Evolutionary conservation across 441 rosid genomes (phyloP).

Genomic region (Biscutella laevigata): DNA sequence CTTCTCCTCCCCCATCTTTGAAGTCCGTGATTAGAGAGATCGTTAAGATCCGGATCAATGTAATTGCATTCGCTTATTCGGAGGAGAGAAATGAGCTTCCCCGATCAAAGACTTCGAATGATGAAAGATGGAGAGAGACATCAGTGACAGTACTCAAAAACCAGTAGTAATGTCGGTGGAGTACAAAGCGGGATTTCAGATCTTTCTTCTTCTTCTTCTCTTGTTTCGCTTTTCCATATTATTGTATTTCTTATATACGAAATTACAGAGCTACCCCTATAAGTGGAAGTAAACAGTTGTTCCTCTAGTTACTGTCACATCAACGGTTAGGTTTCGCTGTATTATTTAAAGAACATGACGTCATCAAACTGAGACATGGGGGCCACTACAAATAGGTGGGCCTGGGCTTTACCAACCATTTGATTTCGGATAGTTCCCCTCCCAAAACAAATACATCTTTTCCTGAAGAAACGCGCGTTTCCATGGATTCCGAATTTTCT

Average conservation of each 20-base stretch:
- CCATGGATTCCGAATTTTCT: no score
- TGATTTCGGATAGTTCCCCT: not conserved
- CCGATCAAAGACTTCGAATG: slow-evolving; percentile 14
- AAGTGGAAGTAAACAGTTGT: not conserved
- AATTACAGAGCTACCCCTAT: not conserved
- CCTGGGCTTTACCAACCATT: not conserved
- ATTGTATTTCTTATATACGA: no score
- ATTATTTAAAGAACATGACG: no score
- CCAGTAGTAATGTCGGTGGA: slow-evolving; percentile 17
- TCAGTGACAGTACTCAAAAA: not conserved
- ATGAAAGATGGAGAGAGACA: slow-evolving; percentile 15
- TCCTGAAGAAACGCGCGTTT: slow-evolving; percentile 13
- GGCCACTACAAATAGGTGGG: no score
- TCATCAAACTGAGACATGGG: no score
- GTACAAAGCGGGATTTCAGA: slow-evolving; percentile 24
- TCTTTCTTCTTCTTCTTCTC: not conserved
- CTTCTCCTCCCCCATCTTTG: slow-evolving; percentile 42
- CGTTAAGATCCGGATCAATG: slow-evolving; percentile 14
- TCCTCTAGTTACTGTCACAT: not conserved
- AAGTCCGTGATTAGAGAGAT: not conserved
- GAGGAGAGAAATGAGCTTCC: not conserved
- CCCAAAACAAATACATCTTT: not conserved
- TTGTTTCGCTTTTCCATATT: no score
- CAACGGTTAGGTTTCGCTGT: no score
- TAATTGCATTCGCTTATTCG: not conserved